These are phyloP conservation scores for Fusarium sp. DNA, from an alignment of 2,329 filamentous ascomycete genomes.

Conservation along the genomic window DNA sequence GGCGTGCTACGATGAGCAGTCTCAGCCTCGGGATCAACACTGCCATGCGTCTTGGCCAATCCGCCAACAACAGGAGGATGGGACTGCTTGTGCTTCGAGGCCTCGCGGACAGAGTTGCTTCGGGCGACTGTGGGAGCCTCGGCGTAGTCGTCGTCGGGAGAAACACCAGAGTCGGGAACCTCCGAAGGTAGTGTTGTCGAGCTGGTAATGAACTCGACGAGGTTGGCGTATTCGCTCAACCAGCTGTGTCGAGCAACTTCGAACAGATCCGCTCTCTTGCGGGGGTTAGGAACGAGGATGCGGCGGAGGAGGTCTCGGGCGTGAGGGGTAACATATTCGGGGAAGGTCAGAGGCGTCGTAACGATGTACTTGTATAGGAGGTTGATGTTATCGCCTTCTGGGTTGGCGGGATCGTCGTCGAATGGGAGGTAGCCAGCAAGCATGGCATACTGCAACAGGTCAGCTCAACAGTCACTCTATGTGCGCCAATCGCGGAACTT, in stretches of 20 bases:
- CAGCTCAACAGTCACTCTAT: conserved; percentile 6
- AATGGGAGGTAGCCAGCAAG: conserved; percentile 97
- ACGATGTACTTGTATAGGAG: conserved; percentile 99
- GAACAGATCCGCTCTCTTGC: conserved; percentile 94
- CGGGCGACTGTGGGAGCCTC: conserved; percentile 76
- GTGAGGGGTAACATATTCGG: conserved; percentile 98
- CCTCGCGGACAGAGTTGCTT: conserved; percentile 92
- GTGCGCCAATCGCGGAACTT: conserved; percentile 54
- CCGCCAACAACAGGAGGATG: conserved; percentile 67
- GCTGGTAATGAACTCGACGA: conserved; percentile 97
- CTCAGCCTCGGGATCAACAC: conserved; percentile 75
- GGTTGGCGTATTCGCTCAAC: conserved; percentile 96
- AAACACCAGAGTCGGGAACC: conserved; percentile 82
- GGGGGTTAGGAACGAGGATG: conserved; percentile 93
- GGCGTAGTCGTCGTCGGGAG: conserved; percentile 63
- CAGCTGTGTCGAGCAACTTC: conserved; percentile 98
- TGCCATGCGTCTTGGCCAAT: conserved; percentile 78
- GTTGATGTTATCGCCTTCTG: conserved; percentile 99
- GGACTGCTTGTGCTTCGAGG: conserved; percentile 74
- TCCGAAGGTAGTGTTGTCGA: conserved; percentile 89
- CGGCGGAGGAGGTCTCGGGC: conserved; percentile 91
- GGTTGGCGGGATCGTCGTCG: conserved; percentile 97
- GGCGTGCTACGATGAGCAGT: conserved; percentile 69
- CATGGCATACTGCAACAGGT: conserved; percentile 87
- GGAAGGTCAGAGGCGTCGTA: conserved; percentile 94